Percentiles rank a stretch among this genome's conserved stretches.
phyloP scores from a whole-genome alignment of 306 rosid species.

The Cucumis sativus region Cucumber_9930_V3 NC_026657.2:6081001-6081500 shows the following conservation, averaged over 20 bases:
- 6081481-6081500: not conserved
- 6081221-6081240: conserved; percentile 70
- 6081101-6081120: conserved; percentile 62
- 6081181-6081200: conserved; percentile 96
- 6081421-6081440: not conserved
- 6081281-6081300: conserved; percentile 96
- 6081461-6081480: not conserved
- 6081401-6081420: not conserved
- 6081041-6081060: conserved; percentile 90
- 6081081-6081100: conserved; percentile 54
- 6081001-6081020: conserved; percentile 87
- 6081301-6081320: conserved; percentile 97
- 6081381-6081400: not conserved
- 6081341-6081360: not conserved
- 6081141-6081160: conserved; percentile 76
- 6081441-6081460: not conserved
- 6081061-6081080: conserved; percentile 80
- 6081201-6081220: conserved; percentile 86
- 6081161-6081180: conserved; percentile 96
- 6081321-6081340: conserved; percentile 43
- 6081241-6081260: conserved; percentile 88
- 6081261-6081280: conserved; percentile 98
- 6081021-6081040: conserved; percentile 97
- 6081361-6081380: not conserved
- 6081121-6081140: conserved; percentile 56